Base-by-base conservation (phyloP, 148 eudicot genomes). In the Amaranthus cruentus region DNA sequence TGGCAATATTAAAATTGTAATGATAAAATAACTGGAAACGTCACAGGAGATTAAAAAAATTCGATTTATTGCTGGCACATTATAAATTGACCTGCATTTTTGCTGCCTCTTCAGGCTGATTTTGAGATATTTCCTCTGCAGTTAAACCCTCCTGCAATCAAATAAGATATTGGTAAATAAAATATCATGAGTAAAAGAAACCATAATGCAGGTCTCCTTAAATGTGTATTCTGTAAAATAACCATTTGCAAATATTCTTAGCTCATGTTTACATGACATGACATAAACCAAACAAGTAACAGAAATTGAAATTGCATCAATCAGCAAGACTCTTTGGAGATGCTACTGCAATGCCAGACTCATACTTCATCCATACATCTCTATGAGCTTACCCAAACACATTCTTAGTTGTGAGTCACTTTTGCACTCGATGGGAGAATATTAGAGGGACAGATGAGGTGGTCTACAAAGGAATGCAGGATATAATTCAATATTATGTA, bases 21-120 rank as follows among this genome's bases (percentile, higher is more conserved):
- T 18, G n/a, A 50, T 10, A 18, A 51, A 14, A 49, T 12, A 9
- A 64, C 2, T 4, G 21, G 15, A 44, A 44, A 14, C 15, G 15
- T 14, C 3, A 28, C 38, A 28, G 38, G 43, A 44, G 68, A 5
- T 48, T 47, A 52, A 66, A 53, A 55, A 53, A 8, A 69, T 2
- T 44, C 44, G 66, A 58, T 55, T n/a, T 13, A 82, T 71, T 15
- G 62, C 15, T 38, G 9, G 65, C 55, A 46, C 18, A n/a, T 58
- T 14, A 47, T 51, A 62, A 61, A 56, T 43, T 49, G 6, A 91
- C 98, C 98, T 95, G 97, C 86, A 91, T 81, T 66, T 62, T 83
- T 15, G 78, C 82, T 0, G 90, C 65, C 83, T 95, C 93, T 79
- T 95, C 98, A 21, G 97, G 98, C 77, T 95, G 84, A 79, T 85